Evolutionary conservation across 1,284 basidiomycete species (phyloP).

Genomic region (Moniliophthora roreri): DNA sequence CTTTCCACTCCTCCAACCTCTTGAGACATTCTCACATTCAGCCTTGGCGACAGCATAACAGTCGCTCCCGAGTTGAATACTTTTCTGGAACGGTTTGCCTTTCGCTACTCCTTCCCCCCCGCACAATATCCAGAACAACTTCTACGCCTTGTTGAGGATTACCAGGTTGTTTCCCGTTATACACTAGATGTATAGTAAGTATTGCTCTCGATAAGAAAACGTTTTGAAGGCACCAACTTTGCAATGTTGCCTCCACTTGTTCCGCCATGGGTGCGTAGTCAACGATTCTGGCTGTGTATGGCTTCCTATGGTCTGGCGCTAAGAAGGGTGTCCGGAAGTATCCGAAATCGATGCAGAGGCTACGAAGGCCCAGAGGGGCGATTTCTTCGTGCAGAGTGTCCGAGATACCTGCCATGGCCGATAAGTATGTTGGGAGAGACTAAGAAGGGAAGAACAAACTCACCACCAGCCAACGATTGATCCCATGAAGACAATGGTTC

Average conservation of each 20-base stretch:
- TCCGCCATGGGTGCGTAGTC: constrained; percentile 36
- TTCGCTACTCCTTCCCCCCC: constrained; percentile 18
- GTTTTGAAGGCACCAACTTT: constrained; percentile 20
- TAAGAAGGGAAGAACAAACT: not conserved
- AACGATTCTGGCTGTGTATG: constrained; percentile 31
- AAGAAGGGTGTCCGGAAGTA: constrained; percentile 44
- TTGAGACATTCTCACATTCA: constrained; percentile 16
- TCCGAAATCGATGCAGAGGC: constrained; percentile 41
- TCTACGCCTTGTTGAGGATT: constrained; percentile 19
- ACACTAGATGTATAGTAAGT: not conserved
- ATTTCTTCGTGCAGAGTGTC: constrained; percentile 39
- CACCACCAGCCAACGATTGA: constrained; percentile 32
- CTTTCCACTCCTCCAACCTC: constrained; percentile 28
- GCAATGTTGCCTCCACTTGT: constrained; percentile 24
- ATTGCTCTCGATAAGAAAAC: not conserved
- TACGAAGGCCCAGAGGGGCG: constrained; percentile 39
- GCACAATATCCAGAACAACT: constrained; percentile 21
- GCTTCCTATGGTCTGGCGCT: constrained; percentile 26
- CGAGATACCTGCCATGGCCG: constrained; percentile 29
- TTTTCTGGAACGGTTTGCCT: constrained; percentile 12
- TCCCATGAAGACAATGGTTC: constrained; percentile 35
- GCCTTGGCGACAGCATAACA: constrained; percentile 18
- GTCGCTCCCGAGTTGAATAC: constrained; percentile 27
- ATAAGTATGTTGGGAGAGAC: not conserved
- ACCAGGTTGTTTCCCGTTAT: constrained; percentile 20